phyloP scores from a whole-genome alignment of 192 early-diverging fungal species.

The Backusella australiensis region DNA sequence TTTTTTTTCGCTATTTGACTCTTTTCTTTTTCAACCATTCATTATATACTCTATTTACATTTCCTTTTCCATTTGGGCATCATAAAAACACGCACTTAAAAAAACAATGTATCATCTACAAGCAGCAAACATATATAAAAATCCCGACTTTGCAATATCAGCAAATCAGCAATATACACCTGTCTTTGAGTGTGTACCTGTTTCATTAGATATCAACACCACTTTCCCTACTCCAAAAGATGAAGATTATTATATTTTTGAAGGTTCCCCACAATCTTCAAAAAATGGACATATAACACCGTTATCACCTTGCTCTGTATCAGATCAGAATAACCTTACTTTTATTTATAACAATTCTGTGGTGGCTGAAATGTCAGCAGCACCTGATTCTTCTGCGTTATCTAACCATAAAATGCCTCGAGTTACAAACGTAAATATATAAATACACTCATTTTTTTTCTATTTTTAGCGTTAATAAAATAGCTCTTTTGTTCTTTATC shows the following conservation, averaged over 20 bases:
- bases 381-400: neutral
- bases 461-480: neutral
- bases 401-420: neutral
- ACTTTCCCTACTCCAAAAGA: neutral
- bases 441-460: neutral
- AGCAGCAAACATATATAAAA: neutral
- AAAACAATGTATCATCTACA: neutral
- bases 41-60: neutral
- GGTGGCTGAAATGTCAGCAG: neutral
- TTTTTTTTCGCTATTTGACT: neutral
- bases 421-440: neutral
- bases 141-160: neutral
- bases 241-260: neutral
- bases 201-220: neutral
- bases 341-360: neutral
- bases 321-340: neutral
- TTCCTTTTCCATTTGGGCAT: neutral
- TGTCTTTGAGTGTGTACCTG: neutral
- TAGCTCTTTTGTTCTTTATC: neutral
- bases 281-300: neutral
- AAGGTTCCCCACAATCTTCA: neutral
- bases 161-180: neutral
- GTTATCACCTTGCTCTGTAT: neutral
- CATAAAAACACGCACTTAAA: neutral
- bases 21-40: neutral